These are phyloP conservation scores for Bacterosira constricta DNA, from an alignment of 108 stramenopile genomes.

Conservation along the genomic window DNA sequence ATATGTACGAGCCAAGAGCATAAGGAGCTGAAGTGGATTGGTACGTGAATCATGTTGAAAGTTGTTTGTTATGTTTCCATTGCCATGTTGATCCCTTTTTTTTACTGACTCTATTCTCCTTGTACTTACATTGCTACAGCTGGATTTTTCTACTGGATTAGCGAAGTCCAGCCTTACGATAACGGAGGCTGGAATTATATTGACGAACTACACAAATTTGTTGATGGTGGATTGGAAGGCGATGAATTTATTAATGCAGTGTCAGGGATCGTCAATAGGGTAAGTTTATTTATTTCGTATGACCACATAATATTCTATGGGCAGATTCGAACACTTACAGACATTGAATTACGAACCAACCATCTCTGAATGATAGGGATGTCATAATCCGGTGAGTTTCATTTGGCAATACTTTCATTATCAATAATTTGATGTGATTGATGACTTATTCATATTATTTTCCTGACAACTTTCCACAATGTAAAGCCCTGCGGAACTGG, in stretches of 20 bases:
- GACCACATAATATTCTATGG: not conserved
- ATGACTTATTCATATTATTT: no score
- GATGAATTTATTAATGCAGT: constrained; percentile 47
- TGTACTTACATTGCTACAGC: no score
- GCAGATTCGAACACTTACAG: no score
- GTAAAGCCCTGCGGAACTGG: constrained; percentile 35
- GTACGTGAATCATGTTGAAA: not conserved
- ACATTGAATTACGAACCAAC: no score
- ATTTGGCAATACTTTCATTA: not conserved
- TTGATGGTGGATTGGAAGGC: constrained; percentile 47
- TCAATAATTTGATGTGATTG: not conserved
- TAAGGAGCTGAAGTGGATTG: constrained; percentile 47
- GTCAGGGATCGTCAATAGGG: constrained; percentile 51
- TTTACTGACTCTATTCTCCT: not conserved
- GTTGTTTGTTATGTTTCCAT: not conserved
- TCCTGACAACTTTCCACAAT: no score
- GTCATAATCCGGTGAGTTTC: not conserved
- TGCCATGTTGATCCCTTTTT: not conserved
- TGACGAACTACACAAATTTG: constrained; percentile 42
- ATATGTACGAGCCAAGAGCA: constrained; percentile 45
- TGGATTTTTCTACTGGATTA: constrained; percentile 60
- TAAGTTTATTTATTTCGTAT: constrained; percentile 1
- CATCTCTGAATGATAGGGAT: no score
- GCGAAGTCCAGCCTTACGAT: constrained; percentile 49
- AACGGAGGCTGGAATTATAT: constrained; percentile 51